phyloP scores from a whole-genome alignment of 257 asterid species.

The Solanum ossicruentum region DNA sequence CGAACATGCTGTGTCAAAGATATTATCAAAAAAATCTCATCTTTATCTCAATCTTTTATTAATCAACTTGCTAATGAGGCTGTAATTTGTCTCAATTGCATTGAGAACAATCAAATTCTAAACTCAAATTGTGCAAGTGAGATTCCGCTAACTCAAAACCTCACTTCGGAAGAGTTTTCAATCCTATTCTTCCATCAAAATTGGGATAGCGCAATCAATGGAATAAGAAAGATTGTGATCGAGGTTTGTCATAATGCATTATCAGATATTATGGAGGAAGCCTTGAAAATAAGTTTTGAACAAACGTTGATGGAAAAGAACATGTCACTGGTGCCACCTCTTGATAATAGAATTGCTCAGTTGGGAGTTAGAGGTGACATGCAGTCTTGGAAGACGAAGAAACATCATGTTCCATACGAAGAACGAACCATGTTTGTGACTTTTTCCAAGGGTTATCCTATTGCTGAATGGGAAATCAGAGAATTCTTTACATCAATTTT shows the following conservation, averaged over 20 bases:
- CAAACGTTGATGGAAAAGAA: neutral
- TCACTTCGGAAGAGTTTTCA: slow-evolving; percentile 16
- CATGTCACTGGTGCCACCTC: neutral
- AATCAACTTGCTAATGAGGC: slow-evolving; percentile 47
- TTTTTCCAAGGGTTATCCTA: slow-evolving; percentile 54
- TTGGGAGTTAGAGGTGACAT: neutral
- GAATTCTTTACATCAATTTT: slow-evolving; percentile 19
- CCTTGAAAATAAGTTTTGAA: slow-evolving; percentile 8
- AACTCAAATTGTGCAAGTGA: slow-evolving; percentile 3
- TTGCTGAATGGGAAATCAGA: slow-evolving; percentile 33
- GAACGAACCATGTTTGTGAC: slow-evolving; percentile 53
- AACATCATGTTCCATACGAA: slow-evolving; percentile 1
- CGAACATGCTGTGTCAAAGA: slow-evolving; percentile 7
- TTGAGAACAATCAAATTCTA: neutral
- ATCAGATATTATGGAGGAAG: slow-evolving; percentile 27
- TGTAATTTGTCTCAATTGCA: slow-evolving; percentile 21
- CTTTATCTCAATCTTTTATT: slow-evolving; percentile 16
- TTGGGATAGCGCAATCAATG: neutral
- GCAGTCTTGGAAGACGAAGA: no score
- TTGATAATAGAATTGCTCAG: neutral
- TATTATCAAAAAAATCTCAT: slow-evolving; percentile 17
- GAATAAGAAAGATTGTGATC: slow-evolving; percentile 5
- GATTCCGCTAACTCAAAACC: slow-evolving; percentile 26
- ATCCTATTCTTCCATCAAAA: slow-evolving; percentile 17
- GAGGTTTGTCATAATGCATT: slow-evolving; percentile 25